Evolutionary conservation across 495 filamentous ascomycete genomes (phyloP), one percentile per base, ranked within the genome.

Genomic region (Penicillium daleae): DNA sequence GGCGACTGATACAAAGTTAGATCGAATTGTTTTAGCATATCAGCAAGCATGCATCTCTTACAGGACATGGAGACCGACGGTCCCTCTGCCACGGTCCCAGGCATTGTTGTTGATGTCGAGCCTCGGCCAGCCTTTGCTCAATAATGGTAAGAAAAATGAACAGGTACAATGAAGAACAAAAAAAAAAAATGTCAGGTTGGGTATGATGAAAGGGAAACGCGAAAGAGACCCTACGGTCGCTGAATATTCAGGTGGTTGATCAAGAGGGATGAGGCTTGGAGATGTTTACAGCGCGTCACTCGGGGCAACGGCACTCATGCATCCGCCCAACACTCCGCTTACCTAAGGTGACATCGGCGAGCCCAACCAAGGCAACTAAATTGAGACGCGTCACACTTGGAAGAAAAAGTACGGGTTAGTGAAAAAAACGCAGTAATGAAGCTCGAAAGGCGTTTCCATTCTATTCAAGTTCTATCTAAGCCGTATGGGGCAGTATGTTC

Each of bases 41-140:
- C 13, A 22, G 26, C 15, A 22, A 39, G 17, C 5, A n/a, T 27
- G 52, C 32, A 51, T 24, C 22, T 46, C 81, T 63, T 83, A 86
- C 87, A 90, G 55, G 86, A 90, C 66, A 88, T 75, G 33, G 85
- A 80, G 65, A 89, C 86, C 31, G 84, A 81, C 59, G 87, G 87
- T 72, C 84, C 84, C 56, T 90, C 87, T 55, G 84, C 76, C 66
- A 83, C 77, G 50, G 82, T 84, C 56, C 83, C 85, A 62, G 85
- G 86, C 87, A 90, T 90, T 61, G 63, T 80, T 58, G 76, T 71
- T 68, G 63, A 24, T 57, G 39, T 68, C 66, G 76, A 78, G 73
- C 67, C 68, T 75, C 71, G 76, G 73, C 74, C 76, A 77, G 77
- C 76, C 69, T 76, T 70, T 76, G 74, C 77, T 79, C 77, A 69